Conservation (phyloP, 2,329 filamentous ascomycete genomes). For the Fusarium sp. region DNA sequence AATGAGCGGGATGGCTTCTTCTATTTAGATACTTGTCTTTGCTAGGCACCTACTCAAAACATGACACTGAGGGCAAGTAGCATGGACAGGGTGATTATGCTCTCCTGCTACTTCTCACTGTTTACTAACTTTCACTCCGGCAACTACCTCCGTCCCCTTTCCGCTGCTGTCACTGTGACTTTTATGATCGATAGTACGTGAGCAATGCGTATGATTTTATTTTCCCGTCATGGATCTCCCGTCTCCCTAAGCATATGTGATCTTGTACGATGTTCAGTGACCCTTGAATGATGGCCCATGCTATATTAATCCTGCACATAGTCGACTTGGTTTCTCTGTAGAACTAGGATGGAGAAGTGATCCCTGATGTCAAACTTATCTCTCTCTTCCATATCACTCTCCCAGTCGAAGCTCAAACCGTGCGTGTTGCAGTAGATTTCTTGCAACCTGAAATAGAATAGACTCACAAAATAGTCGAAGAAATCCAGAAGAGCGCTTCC, state of each 20-base stretch:
- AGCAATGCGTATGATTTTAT: background rate
- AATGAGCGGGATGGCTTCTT: background rate
- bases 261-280: background rate
- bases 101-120: background rate
- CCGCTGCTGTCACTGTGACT: background rate
- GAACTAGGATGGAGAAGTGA: background rate
- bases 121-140: background rate
- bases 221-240: too few relatives aligned
- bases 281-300: background rate
- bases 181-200: accelerated
- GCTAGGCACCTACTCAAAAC: background rate
- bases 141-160: background rate
- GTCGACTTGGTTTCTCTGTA: background rate
- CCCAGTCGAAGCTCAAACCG: background rate
- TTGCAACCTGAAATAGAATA: accelerated
- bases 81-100: background rate
- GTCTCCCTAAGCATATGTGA: background rate
- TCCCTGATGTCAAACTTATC: background rate
- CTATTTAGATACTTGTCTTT: background rate
- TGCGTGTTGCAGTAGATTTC: background rate
- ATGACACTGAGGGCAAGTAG: background rate
- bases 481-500: background rate
- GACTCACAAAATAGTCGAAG: background rate
- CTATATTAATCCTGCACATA: background rate
- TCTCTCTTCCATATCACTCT: background rate